Conservation (phyloP, 305 asterid genomes). For the Fraxinus paxiana region DNA sequence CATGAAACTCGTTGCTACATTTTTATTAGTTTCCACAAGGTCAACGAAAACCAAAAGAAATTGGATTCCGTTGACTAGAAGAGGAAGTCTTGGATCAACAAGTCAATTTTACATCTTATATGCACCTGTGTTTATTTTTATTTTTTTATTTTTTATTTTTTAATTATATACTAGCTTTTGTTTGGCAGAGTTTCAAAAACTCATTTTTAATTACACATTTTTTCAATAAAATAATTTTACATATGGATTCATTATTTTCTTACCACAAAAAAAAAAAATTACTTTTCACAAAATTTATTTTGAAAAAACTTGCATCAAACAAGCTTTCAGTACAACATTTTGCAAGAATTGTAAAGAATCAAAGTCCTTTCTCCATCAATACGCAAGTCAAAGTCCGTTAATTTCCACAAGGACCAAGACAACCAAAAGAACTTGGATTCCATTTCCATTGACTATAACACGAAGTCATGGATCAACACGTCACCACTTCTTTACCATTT, state of each 20-base stretch:
- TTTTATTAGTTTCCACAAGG: not conserved
- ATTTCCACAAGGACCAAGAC: not conserved
- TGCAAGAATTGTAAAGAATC: too few relatives aligned
- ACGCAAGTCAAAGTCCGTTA: not conserved
- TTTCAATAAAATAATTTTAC: too few relatives aligned
- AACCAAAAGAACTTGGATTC: not conserved
- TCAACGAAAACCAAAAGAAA: not conserved
- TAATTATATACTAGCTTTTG: too few relatives aligned
- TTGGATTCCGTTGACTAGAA: not conserved
- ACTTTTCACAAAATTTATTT: not conserved
- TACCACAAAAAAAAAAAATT: not conserved
- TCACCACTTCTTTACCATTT: not conserved
- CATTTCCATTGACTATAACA: not conserved
- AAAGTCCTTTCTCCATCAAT: not conserved
- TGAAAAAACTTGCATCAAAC: too few relatives aligned
- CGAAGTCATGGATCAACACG: not conserved
- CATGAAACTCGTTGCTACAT: not conserved
- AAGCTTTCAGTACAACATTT: too few relatives aligned
- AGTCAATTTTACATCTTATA: not conserved
- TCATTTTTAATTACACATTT: too few relatives aligned
- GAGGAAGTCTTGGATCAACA: not conserved
- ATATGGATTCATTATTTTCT: too few relatives aligned
- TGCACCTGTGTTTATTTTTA: too few relatives aligned
- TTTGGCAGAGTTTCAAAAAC: too few relatives aligned
- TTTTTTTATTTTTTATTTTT: too few relatives aligned